These are phyloP conservation scores for Bruguiera gymnorhiza DNA, from an alignment of 345 rosid species.

Conservation along the genomic window DNA sequence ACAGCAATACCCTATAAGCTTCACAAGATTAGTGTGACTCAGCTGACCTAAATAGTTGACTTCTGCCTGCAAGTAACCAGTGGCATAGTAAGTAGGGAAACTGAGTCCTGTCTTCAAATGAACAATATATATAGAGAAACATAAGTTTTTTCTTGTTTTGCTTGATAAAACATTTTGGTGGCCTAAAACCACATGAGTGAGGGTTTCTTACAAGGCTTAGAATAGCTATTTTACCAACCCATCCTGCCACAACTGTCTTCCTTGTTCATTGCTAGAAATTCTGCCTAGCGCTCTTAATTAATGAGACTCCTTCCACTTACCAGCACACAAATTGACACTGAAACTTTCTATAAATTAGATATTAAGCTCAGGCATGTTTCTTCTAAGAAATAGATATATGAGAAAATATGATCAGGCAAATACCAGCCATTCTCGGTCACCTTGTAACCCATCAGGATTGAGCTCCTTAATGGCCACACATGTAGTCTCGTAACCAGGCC, in stretches of 20 bases:
- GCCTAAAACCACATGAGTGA: no score
- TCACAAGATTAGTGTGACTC: slow-evolving; percentile 87
- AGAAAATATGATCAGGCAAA: slow-evolving; percentile 13
- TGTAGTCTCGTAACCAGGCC: slow-evolving; percentile 54
- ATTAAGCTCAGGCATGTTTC: neutral
- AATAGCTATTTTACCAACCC: no score
- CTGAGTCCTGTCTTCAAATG: neutral
- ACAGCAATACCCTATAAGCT: slow-evolving; percentile 97
- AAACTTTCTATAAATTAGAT: neutral
- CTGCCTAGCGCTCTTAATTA: neutral
- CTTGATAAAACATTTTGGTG: no score
- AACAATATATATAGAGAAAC: neutral
- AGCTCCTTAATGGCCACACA: slow-evolving; percentile 89
- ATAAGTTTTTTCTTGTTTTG: no score
- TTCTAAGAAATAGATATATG: neutral
- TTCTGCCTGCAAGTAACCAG: slow-evolving; percentile 65
- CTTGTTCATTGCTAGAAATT: neutral
- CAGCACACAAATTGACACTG: neutral
- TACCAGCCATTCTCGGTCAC: slow-evolving; percentile 99
- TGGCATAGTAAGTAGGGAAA: neutral
- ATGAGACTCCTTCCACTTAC: neutral
- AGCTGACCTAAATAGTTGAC: slow-evolving; percentile 92
- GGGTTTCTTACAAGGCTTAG: no score
- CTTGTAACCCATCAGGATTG: slow-evolving; percentile 87
- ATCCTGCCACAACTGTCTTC: neutral